phyloP scores from a whole-genome alignment of 371 early-diverging fungal genomes.

The Mucor sp. region DNA sequence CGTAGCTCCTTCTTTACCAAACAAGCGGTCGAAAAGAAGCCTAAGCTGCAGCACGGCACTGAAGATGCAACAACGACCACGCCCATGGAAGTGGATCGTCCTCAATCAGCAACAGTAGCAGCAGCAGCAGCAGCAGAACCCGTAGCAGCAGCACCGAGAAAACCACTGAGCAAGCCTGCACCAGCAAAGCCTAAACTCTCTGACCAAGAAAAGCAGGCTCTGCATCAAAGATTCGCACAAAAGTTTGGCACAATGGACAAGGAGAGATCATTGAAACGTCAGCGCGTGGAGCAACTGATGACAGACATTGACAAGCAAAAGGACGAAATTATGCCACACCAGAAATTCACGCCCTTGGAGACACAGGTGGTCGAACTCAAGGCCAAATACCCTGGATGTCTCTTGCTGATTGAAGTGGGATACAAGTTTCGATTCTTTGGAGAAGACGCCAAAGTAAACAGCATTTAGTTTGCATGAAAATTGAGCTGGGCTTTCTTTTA shows the following conservation, averaged over 20 bases:
- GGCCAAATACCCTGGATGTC: conserved; percentile 63
- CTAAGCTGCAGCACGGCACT: not conserved
- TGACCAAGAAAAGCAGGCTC: not conserved
- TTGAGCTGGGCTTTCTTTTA: not conserved
- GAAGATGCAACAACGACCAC: not conserved
- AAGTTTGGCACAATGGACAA: conserved; percentile 30
- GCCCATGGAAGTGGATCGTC: not conserved
- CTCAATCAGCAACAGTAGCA: not conserved
- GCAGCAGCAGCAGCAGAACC: not conserved
- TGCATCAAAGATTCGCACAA: conserved; percentile 23
- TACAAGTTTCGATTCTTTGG: conserved; percentile 90
- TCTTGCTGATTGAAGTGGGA: conserved; percentile 87
- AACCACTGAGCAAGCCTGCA: too few species aligned
- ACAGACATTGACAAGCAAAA: not conserved
- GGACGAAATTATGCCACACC: not conserved
- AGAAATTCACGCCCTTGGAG: conserved; percentile 81
- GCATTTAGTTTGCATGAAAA: not conserved
- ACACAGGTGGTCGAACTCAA: conserved; percentile 77
- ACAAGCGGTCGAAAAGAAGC: not conserved
- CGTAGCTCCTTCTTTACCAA: conserved; percentile 31
- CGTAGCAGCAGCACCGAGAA: not conserved
- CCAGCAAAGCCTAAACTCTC: not conserved
- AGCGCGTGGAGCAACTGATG: conserved; percentile 9
- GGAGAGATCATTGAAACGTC: conserved; percentile 15
- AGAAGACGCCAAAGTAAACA: conserved; percentile 62